Evolutionary conservation across 176 grass and related monocot species (phyloP).

Genomic region (Stipa capillata): DNA sequence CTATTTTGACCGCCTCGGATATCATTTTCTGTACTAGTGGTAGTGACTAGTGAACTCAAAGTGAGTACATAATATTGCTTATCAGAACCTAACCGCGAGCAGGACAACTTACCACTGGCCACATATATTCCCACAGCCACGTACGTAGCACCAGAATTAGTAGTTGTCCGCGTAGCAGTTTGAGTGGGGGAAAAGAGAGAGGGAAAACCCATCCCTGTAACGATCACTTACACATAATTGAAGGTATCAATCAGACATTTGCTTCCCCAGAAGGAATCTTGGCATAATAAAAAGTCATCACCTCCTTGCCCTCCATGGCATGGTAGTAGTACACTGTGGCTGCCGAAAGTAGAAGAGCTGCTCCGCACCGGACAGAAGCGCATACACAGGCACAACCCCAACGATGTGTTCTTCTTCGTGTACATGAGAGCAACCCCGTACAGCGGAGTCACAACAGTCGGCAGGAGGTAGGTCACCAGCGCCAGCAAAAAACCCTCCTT

Average conservation of each 20-base stretch:
- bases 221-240: too few relatives aligned
- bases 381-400: neutral
- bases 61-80: too few relatives aligned
- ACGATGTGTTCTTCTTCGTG: neutral
- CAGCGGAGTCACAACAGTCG: neutral
- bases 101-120: too few relatives aligned
- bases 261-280: slow-evolving; percentile 8
- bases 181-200: too few relatives aligned
- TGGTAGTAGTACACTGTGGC: slow-evolving; percentile 23
- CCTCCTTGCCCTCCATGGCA: neutral
- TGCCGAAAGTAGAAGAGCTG: neutral
- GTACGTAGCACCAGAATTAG: too few relatives aligned
- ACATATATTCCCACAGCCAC: too few relatives aligned
- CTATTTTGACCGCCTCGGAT: too few relatives aligned
- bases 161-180: neutral
- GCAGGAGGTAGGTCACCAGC: neutral
- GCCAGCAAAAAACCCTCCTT: slow-evolving; percentile 16
- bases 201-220: neutral
- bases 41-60: too few relatives aligned
- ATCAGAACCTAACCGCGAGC: too few relatives aligned
- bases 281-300: neutral
- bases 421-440: neutral
- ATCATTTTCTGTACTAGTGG: too few relatives aligned
- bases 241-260: slow-evolving; percentile 9
- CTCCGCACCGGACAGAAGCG: neutral